phyloP scores from a whole-genome alignment of 371 early-diverging fungal species.

The Batrachochytrium dendrobatidis region DNA sequence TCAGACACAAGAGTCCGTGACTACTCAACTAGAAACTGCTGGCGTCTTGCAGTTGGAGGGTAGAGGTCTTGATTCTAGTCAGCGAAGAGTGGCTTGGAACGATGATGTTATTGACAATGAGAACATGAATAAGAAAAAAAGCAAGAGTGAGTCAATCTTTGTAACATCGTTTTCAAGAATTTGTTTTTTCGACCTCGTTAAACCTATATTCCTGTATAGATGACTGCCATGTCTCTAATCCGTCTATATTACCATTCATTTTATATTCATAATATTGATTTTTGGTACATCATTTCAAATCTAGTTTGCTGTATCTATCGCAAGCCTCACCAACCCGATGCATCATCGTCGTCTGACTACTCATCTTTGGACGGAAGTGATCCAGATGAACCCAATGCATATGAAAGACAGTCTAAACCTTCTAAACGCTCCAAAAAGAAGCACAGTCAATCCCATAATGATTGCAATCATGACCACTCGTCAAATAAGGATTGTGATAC shows the following conservation, averaged over 20 bases:
- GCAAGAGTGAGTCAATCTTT: conserved; percentile 54
- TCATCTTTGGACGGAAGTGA: conserved; percentile 32
- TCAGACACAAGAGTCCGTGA: no score
- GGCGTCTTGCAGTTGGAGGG: conserved; percentile 11
- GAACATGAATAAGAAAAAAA: conserved; percentile 69
- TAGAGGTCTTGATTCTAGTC: conserved; percentile 11
- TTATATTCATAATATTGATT: no score
- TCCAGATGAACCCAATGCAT: conserved; percentile 17
- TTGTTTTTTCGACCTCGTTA: no score
- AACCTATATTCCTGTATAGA: no score
- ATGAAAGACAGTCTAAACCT: conserved; percentile 26
- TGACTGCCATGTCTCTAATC: background rate
- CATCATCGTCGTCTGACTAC: conserved; percentile 42
- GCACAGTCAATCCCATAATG: no score
- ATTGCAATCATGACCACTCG: no score
- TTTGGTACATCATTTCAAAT: no score
- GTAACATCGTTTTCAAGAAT: background rate
- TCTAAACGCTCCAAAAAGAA: no score
- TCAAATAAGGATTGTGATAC: no score
- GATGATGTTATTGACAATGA: conserved; percentile 83
- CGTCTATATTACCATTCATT: background rate
- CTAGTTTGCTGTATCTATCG: conserved; percentile 87
- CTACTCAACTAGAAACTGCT: background rate
- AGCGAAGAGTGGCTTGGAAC: conserved; percentile 65
- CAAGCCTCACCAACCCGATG: conserved; percentile 63